A percentile compares a stretch with the other conserved stretches of the same genome.
Evolutionary conservation across 352 stramenopile genomes (phyloP).

Genomic region (Phytophthora lateralis): DNA sequence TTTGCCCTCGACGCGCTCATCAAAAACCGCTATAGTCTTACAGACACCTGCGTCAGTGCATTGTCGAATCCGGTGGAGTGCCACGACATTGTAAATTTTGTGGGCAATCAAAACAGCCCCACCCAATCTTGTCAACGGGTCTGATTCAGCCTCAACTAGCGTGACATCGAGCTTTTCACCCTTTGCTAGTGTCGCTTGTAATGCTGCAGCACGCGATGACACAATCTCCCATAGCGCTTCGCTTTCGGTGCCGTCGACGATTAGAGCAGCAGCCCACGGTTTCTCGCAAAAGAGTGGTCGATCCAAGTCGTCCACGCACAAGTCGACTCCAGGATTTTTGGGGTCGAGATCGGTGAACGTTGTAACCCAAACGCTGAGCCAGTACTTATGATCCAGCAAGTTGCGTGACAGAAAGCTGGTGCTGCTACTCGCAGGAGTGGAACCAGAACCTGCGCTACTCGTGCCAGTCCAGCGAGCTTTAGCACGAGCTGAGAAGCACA

Average conservation of each 20-base stretch:
- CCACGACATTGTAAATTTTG: slow-evolving; percentile 62
- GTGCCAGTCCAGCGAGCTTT: slow-evolving; percentile 59
- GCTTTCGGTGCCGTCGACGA: slow-evolving; percentile 8
- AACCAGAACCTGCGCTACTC: slow-evolving; percentile 32
- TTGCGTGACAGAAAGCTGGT: slow-evolving; percentile 57
- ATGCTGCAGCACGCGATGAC: slow-evolving; percentile 29
- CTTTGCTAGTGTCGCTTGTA: slow-evolving; percentile 35
- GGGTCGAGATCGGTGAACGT: slow-evolving; percentile 44
- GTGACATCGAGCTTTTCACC: slow-evolving; percentile 51
- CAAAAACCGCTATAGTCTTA: slow-evolving; percentile 37
- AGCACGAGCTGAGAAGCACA: slow-evolving; percentile 51
- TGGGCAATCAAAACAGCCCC: slow-evolving; percentile 53
- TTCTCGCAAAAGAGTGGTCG: slow-evolving; percentile 63
- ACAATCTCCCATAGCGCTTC: slow-evolving; percentile 48
- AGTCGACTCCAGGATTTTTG: slow-evolving; percentile 44
- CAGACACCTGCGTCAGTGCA: slow-evolving; percentile 28
- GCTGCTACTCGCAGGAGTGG: slow-evolving; percentile 28
- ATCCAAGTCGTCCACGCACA: slow-evolving; percentile 61
- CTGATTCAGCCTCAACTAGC: slow-evolving; percentile 53
- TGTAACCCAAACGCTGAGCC: slow-evolving; percentile 59
- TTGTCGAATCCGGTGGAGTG: slow-evolving; percentile 47
- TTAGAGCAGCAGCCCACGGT: slow-evolving; percentile 42
- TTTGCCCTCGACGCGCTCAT: slow-evolving; percentile 54
- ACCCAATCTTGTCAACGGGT: slow-evolving; percentile 53
- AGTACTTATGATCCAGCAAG: slow-evolving; percentile 62